These are phyloP conservation scores for Trichoderma reesei DNA, from an alignment of 495 filamentous ascomycete species.

Conservation along the genomic window DNA sequence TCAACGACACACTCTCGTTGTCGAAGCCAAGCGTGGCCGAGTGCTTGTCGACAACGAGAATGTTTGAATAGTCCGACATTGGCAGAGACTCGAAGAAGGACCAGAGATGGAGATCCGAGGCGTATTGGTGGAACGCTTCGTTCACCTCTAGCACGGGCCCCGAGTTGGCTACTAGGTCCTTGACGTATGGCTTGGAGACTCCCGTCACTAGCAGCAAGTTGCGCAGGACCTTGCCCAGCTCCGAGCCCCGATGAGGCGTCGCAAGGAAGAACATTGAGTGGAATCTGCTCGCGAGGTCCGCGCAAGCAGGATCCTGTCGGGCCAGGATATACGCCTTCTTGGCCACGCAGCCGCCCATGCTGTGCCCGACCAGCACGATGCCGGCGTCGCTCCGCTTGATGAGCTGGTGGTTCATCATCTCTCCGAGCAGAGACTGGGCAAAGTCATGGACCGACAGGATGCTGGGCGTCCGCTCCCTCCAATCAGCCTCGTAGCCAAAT, in stretches of 20 bases:
- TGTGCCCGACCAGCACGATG: slow-evolving; percentile 41
- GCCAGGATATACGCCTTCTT: slow-evolving; percentile 35
- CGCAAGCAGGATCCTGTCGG: slow-evolving; percentile 18
- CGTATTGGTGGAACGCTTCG: slow-evolving; percentile 23
- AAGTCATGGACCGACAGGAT: slow-evolving; percentile 36
- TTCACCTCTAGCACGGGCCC: slow-evolving; percentile 17
- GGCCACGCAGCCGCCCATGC: slow-evolving; percentile 45
- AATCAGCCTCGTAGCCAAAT: slow-evolving; percentile 25
- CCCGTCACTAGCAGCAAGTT: slow-evolving; percentile 24
- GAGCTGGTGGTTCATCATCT: slow-evolving; percentile 25
- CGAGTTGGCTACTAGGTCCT: slow-evolving; percentile 19
- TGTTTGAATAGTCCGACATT: slow-evolving; percentile 11
- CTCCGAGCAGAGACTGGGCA: slow-evolving; percentile 30
- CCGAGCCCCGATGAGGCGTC: slow-evolving; percentile 43
- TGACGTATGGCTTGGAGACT: slow-evolving; percentile 18
- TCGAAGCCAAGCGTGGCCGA: slow-evolving; percentile 25
- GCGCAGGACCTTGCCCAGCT: slow-evolving; percentile 32
- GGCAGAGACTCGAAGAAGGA: slow-evolving; percentile 26
- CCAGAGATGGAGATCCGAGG: slow-evolving; percentile 17
- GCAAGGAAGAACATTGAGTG: slow-evolving; percentile 41
- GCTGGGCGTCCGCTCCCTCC: slow-evolving; percentile 21
- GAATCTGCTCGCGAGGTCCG: slow-evolving; percentile 24
- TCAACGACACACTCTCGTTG: slow-evolving; percentile 20
- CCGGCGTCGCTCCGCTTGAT: slow-evolving; percentile 21
- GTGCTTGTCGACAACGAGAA: slow-evolving; percentile 23